Evolutionary conservation across 2,329 filamentous ascomycete species (phyloP).

Genomic region (Stylonectria norvegica): DNA sequence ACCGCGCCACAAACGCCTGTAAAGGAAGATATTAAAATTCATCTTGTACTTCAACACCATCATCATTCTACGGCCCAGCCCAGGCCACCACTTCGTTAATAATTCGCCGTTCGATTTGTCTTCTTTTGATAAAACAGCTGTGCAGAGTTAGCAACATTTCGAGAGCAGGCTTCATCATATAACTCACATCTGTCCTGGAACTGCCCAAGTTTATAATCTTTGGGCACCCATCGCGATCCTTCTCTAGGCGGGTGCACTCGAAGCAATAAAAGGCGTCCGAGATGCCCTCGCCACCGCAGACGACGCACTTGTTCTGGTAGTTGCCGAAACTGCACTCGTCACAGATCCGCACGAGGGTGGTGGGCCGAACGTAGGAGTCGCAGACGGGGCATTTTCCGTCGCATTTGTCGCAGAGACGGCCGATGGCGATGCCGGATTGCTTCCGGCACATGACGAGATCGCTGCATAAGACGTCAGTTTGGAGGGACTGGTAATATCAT

Average conservation of each 20-base stretch:
- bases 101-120: constrained; percentile 57
- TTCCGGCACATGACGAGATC: constrained; percentile 99
- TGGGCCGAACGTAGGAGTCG: constrained; percentile 97
- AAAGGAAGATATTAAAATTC: constrained; percentile 18
- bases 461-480: constrained; percentile 43
- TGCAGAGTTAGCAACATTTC: constrained; percentile 25
- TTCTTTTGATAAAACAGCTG: constrained; percentile 65
- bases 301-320: constrained; percentile 99
- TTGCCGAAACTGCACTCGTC: constrained; percentile 99
- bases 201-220: constrained; percentile 99
- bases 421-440: constrained; percentile 94
- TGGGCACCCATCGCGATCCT: constrained; percentile 94
- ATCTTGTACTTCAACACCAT: constrained; percentile 11
- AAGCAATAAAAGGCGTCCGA: constrained; percentile 99
- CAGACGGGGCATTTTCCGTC: constrained; percentile 99
- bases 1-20: constrained; percentile 22
- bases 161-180: constrained; percentile 22
- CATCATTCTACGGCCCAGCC: constrained; percentile 40
- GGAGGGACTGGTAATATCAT: background rate
- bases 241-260: constrained; percentile 94
- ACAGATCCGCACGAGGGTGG: constrained; percentile 95
- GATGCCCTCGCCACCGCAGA: constrained; percentile 97
- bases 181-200: constrained; percentile 82
- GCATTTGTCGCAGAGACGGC: constrained; percentile 98
- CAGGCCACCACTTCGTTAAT: constrained; percentile 49